Evolutionary conservation across 257 asterid species (phyloP), one percentile per base, ranked within the genome.

Genomic region (Penstemon barbatus): DNA sequence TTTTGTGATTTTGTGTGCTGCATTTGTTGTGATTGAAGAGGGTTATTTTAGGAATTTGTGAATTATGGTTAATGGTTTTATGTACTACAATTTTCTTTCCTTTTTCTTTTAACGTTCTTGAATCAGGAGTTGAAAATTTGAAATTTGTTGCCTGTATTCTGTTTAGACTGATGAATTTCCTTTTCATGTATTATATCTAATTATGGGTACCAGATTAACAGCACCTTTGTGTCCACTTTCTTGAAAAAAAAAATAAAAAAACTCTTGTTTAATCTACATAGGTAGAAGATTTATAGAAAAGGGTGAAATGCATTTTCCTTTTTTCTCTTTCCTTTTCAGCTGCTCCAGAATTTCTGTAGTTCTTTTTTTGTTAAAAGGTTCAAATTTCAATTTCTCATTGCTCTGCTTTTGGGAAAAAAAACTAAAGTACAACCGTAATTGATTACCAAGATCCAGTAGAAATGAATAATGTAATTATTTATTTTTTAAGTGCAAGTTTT

Each of bases 251-350:
- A 67, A 63, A 15, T 15, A 15, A 15, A 71, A 81, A 25, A 25
- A 25, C 33, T 25, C 74, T 59, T 75, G 78, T 73, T 71, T 6
- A 18, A 49, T 52, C 65, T 75, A 62, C 69, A 72, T 67, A 75
- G 70, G 73, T 73, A 44, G 25, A 65, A 67, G 72, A 59, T 68
- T 78, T 25, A 70, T 65, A 69, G 73, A 59, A 57, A 75, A 77
- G 71, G 51, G 74, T 51, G 19, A 58, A 49, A 69, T 69, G 62
- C 57, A 71, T 71, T 75, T 57, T 55, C 74, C 56, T 81, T 79
- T 74, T 56, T 73, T 51, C 67, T 68, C 69, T 38, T 62, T 48
- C 65, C 59, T 59, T 75, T 72, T 70, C 64, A 65, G 40, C 13
- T 57, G 55, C 43, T 75, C 64, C 37, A 57, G 56, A 72, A 43